phyloP scores from a whole-genome alignment of 1,139 yeast genomes.

The Zygoascus meyerae region DNA sequence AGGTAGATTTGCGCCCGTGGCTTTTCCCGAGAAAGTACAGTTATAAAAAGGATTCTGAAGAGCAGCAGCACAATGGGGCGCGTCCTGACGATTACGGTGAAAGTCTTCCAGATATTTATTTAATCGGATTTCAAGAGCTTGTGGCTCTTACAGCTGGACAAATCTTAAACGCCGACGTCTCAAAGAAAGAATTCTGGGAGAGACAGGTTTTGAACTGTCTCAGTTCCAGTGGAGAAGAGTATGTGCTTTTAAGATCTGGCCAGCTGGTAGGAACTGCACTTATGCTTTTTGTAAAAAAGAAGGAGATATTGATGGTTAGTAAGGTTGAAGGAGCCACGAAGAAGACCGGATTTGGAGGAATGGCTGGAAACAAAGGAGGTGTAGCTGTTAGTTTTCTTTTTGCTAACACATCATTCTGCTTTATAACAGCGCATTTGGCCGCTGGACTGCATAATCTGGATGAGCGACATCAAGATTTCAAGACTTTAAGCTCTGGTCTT shows the following conservation, averaged over 20 bases:
- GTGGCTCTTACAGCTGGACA: conserved; percentile 89
- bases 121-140: conserved; percentile 86
- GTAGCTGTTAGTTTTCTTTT: conserved; percentile 76
- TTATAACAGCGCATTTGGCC: conserved; percentile 89
- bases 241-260: conserved; percentile 71
- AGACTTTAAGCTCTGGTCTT: conserved; percentile 70
- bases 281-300: conserved; percentile 61
- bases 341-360: conserved; percentile 88
- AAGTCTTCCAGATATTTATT: conserved; percentile 58
- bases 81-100: conserved; percentile 28
- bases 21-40: conserved; percentile 57
- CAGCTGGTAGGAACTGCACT: conserved; percentile 92
- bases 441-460: conserved; percentile 83
- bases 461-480: conserved; percentile 84
- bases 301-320: conserved; percentile 57
- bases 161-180: conserved; percentile 75
- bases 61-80: conserved; percentile 22
- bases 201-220: conserved; percentile 53
- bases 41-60: conserved; percentile 1
- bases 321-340: conserved; percentile 75
- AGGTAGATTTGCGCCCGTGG: conserved; percentile 66
- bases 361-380: conserved; percentile 89
- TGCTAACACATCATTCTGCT: conserved; percentile 72
- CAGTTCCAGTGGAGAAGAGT: conserved; percentile 46
- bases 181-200: conserved; percentile 75